Evolutionary conservation across 225 moss, liverwort and hornwort species (phyloP).

Genomic region (Physcomitrellopsis africana): DNA sequence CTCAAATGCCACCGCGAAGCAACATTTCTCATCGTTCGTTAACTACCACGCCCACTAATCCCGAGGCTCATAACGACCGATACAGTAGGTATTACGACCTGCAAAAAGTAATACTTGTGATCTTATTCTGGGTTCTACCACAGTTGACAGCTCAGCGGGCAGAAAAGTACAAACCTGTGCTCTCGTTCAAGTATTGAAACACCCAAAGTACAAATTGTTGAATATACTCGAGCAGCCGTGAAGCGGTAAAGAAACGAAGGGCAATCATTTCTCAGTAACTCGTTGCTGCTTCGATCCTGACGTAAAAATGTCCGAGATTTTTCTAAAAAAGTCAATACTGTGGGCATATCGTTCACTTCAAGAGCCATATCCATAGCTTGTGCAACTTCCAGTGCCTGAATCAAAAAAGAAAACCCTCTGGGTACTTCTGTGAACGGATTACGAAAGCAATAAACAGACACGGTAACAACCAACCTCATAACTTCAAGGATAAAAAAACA

Average conservation of each 20-base stretch:
- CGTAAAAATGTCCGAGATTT: conserved; percentile 55
- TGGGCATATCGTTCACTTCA: conserved; percentile 67
- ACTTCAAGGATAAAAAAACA: background rate
- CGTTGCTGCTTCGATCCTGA: conserved; percentile 42
- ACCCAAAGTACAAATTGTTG: conserved; percentile 84
- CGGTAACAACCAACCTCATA: background rate
- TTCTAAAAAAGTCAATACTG: conserved; percentile 57
- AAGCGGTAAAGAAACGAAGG: conserved; percentile 78
- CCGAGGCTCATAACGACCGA: background rate
- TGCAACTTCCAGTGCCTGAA: conserved; percentile 90
- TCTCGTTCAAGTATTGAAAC: conserved; percentile 91
- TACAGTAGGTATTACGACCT: conserved; percentile 1
- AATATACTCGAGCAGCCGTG: conserved; percentile 85
- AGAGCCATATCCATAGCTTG: conserved; percentile 92
- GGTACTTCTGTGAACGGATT: background rate
- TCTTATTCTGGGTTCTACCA: conserved; percentile 3
- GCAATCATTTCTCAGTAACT: conserved; percentile 37
- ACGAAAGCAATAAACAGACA: background rate
- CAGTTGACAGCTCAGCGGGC: conserved; percentile 11
- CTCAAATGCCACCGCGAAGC: background rate
- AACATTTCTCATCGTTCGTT: conserved; percentile 10
- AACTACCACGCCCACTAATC: conserved; percentile 8
- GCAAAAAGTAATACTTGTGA: conserved; percentile 13
- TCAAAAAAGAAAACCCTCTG: conserved; percentile 15
- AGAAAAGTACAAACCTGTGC: conserved; percentile 59